Evolutionary conservation across 2,329 filamentous ascomycete species (phyloP).

Genomic region (Apiospora saccharicola): DNA sequence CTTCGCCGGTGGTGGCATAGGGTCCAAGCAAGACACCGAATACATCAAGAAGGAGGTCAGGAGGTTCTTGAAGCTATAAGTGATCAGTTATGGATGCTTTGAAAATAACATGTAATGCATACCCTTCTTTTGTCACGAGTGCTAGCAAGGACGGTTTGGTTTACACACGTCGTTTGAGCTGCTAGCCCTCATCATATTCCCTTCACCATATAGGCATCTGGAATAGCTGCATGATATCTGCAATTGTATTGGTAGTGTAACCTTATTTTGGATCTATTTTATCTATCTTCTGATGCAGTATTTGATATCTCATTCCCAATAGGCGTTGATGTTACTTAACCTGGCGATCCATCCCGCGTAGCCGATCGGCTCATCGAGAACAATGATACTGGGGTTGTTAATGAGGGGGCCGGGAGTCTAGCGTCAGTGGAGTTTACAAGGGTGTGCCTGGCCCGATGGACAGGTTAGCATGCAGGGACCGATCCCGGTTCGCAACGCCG

Average conservation of each 20-base stretch:
- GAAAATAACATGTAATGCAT: neutral
- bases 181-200: neutral
- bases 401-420: neutral
- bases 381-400: neutral
- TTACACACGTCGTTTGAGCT: neutral
- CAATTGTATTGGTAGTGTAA: neutral
- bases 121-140: neutral
- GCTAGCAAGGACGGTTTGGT: neutral
- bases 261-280: neutral
- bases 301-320: neutral
- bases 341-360: neutral
- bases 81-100: neutral
- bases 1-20: slow-evolving; percentile 43
- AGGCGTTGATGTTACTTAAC: neutral
- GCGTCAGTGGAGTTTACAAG: neutral
- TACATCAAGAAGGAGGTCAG: slow-evolving; percentile 26
- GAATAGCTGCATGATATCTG: neutral
- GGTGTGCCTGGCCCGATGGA: neutral
- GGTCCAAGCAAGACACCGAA: slow-evolving; percentile 39
- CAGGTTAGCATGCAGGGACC: slow-evolving; percentile 3
- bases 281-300: neutral
- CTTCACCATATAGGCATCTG: too few relatives aligned
- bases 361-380: slow-evolving; percentile 3
- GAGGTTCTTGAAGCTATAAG: slow-evolving; percentile 5
- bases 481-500: neutral